Evolutionary conservation across 192 early-diverging fungal genomes (phyloP), one percentile per base, ranked within the genome.

Genomic region (Gaertneriomyces semiglobifer): DNA sequence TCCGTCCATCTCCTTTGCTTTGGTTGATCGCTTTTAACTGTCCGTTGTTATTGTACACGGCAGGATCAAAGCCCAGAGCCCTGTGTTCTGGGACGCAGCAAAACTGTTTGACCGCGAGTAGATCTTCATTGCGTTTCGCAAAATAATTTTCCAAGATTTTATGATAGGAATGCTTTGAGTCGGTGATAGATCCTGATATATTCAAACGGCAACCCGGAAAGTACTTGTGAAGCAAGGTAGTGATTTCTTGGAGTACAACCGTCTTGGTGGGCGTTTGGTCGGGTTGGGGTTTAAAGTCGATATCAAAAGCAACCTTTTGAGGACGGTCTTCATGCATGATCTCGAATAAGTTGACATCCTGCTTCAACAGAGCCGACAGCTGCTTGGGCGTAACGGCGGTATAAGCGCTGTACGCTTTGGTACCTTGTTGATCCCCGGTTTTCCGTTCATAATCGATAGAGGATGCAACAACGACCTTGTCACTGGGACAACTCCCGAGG

Each of bases 21-120:
- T 68, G 66, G 39, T 60, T 60, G 50, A 68, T 68, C 41, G 58
- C 59, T 33, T 68, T 68, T 38, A 61, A 60, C 33, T 60, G 50
- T 19, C 45, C 16, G 40, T 68, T 68, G 38, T 61, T 60, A 18
- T 6, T 52, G 41, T 60, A 68, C 12, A 68, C 58, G 20, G 9
- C 4, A 41, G 45, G 7, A 42, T 68, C 66, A 41, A 68, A 68
- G 18, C 66, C 66, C 14, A 52, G 40, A 5, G 18, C 18, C 42
- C 53, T 41, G 46, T 60, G 48, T 60, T 48, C n/a, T n/a, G n/a
- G n/a, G n/a, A n/a, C n/a, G n/a, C n/a, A n/a, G n/a, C n/a, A n/a
- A n/a, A n/a, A n/a, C n/a, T n/a, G n/a, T n/a, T n/a, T n/a, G n/a
- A n/a, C n/a, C n/a, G n/a, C n/a, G n/a, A n/a, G n/a, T n/a, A n/a